A percentile compares a stretch with the other conserved stretches of the same genome.
Conservation (phyloP, 495 filamentous ascomycete species). For the Aspergillus kassunensis region DNA sequence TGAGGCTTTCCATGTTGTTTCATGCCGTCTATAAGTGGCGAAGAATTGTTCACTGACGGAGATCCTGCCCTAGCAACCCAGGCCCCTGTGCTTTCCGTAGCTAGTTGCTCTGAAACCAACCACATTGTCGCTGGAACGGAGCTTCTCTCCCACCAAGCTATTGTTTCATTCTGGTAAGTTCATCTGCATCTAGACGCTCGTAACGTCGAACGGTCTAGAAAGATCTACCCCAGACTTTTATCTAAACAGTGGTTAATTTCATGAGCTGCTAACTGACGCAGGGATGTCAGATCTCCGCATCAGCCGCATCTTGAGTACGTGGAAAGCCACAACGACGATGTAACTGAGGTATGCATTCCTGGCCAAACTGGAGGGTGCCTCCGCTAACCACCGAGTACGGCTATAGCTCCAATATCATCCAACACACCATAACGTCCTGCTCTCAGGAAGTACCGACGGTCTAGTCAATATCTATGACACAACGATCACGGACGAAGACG, state of each 20-base stretch:
- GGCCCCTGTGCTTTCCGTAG: constrained; percentile 64
- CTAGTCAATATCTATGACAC: constrained; percentile 83
- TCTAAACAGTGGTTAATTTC: constrained; percentile 15
- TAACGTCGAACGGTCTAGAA: not conserved
- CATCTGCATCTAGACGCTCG: not conserved
- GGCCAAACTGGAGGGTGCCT: not conserved
- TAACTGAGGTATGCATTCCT: constrained; percentile 62
- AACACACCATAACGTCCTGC: constrained; percentile 54
- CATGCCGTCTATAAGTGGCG: not conserved
- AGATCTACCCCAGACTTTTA: not conserved
- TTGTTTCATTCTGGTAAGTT: constrained; percentile 68
- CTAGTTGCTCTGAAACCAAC: constrained; percentile 53
- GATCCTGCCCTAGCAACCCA: constrained; percentile 30
- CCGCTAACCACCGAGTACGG: not conserved
- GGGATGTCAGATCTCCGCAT: constrained; percentile 62
- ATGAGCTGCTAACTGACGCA: constrained; percentile 40
- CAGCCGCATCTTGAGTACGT: constrained; percentile 59
- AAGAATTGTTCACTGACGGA: constrained; percentile 8
- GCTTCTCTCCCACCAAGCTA: constrained; percentile 65
- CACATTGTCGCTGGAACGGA: constrained; percentile 75
- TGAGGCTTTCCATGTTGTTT: not conserved
- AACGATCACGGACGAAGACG: constrained; percentile 72
- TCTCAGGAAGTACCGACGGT: constrained; percentile 90
- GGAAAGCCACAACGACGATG: constrained; percentile 89
- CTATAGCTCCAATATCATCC: constrained; percentile 69